Evolutionary conservation across 2,329 filamentous ascomycete species (phyloP), one percentile per base, ranked within the genome.

Genomic region (Fusarium irregulare): DNA sequence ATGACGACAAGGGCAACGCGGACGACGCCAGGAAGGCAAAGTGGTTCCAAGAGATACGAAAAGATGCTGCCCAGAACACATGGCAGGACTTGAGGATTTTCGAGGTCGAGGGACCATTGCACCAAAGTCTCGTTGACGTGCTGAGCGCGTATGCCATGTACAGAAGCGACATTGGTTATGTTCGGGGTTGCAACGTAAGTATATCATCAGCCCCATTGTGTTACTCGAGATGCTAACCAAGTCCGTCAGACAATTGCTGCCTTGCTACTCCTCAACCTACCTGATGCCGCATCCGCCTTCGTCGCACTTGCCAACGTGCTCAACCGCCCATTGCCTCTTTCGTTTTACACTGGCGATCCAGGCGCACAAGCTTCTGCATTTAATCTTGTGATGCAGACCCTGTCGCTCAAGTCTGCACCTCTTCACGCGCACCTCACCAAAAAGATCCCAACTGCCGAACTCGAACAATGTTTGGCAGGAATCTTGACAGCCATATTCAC

Each of bases 141-240:
- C 83, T 95, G 64, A 89, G 89, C 74, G 93, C 93, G 9, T 95
- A 95, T 79, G 86, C 90, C 57, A 92, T 93, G 87, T 96, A 96
- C 79, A 87, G 93, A 65, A 91, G 89, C 71, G 93, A 96, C 76
- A 91, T 95, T 74, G 92, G 92, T 67, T 94, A 93, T 75, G 86
- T 93, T 60, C 85, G 86, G 66, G 92, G 92, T 56, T 92, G 91
- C 71, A 92, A 93, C 76, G 90, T 93, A 79, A 84, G 91, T 85
- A 50, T 28, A 37, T 47, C 55, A 18, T 51, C 44, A 63, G n/a
- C 30, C 28, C 56, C 53, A 50, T 51, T 30, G 37, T 49, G 45
- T 18, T 58, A 54, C 54, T 56, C 54, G 18, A 60, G 55, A 45
- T 53, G 40, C 72, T 76, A 66, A 75, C 66, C 57, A 45, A 54